Base-by-base conservation (phyloP, 164 flowering plant species). In the Vitis rupestris region DNA sequence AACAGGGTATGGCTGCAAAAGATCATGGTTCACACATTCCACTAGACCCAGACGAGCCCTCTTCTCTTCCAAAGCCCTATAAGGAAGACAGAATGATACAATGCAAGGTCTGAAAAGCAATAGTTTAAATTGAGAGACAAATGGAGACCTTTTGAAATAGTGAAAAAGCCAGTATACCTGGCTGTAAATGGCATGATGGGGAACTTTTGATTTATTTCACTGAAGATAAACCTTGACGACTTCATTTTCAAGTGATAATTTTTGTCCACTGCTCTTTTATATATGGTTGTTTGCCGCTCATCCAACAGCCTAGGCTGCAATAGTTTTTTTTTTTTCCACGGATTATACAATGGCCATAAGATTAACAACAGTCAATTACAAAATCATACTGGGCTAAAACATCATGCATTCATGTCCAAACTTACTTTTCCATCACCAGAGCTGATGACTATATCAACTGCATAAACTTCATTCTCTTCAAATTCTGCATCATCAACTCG, bases 371-470 rank as follows among this genome's bases (percentile, higher is more conserved):
- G 44, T 37, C 44, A 37, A 37, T 6, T 23, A 37, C 44, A 37
- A 37, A 37, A 37, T 37, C 4, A 37, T 2, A 37, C 7, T 6
- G 44, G 44, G 44, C 44, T 37, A 37, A 37, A 37, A 37, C 44
- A 37, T 37, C 4, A 37, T 37, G 4, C 7, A 6, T 37, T 37
- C 44, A 3, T 37, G 44, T 37, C 44, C 44, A 37, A 37, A 6
- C 44, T 37, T 81, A 90, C 98, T 91, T 90, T 92, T 61, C 98
- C 97, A n/a, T 94, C 98, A n/a, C 98, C 98, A 3, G 98, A 86
- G 78, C 93, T 94, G 52, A 97, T 80, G 51, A 92, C 90, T 16
- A 94, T 94, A 74, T 94, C 98, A 52, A 94, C 59, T 10, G 94
- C 84, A 81, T 94, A 94, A 64, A 90, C 91, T 80, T 94, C 97